Base-by-base conservation (phyloP, 768 basidiomycete genomes). In the Mycena filopes region DNA sequence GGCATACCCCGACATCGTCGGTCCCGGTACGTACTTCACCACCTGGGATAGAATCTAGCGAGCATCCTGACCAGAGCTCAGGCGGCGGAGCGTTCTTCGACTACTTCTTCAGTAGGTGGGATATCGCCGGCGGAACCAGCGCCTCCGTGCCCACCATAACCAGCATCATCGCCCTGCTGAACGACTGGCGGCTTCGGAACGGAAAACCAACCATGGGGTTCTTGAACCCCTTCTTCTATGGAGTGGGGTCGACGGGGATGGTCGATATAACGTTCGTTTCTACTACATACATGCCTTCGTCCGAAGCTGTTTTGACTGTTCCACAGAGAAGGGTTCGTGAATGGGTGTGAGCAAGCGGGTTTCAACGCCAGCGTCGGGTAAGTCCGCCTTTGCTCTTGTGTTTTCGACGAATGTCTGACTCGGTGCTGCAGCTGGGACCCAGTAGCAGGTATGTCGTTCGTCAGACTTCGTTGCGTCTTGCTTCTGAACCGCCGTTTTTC, bases 161-260 rank as follows among this genome's bases (percentile, higher is more conserved):
- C 4, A 66, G 77, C n/a, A 80, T 82, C 18, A 63, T 82, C 47
- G 60, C 82, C 3, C 70, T 82, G 67, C 69, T 83, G 21, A 82
- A 82, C 48, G 82, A 82, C 60, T 81, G 77, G 5, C 80, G 81
- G 12, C 68, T 84, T 41, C 68, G 70, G 9, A 0, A 13, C 3
- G 66, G 71, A 12, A 82, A 80, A 67, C 59, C 55, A 0, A 56
- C 80, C 0, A 68, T 83, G 25, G 83, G 80, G 9, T 79, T 79
- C 65, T 72, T 79, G 46, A 79, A 80, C 49, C 78, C 80, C 0
- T 77, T 81, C 61, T 46, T 84, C 9, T 84, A 85, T 49, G 59
- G 67, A 6, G 59, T n/a, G 0, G 67, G 67, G 18, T 15, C 69
- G 21, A 53, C 26, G 0, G 68, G 81, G 78, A 55, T 80, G 57